Evolutionary conservation across 148 eudicot species (phyloP), one percentile per base, ranked within the genome.

Genomic region (Persicaria maculosa): DNA sequence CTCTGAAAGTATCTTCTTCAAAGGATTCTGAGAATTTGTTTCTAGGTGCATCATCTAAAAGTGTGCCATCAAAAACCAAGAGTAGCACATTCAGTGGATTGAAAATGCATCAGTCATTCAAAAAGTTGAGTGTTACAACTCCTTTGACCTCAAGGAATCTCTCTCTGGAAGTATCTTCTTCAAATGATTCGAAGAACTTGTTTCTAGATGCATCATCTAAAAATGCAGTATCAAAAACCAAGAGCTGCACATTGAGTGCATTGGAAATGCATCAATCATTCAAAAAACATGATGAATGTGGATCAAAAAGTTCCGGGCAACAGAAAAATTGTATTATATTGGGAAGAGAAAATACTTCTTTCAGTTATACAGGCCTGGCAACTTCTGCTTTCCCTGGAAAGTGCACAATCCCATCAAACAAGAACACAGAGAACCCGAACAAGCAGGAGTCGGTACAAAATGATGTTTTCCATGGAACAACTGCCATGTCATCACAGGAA

Each of bases 241-340:
- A 79, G 72, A 77, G 75, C 75, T 48, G 16, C 74, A 68, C 9
- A 4, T 57, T 44, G 43, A 45, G 36, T 73, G 76, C 68, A 17
- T 52, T 57, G 22, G 47, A 72, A 36, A 71, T 71, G 77, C 76
- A 57, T 77, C 74, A 20, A 59, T 73, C 73, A 31, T n/a, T 1
- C 74, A 50, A 47, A 16, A 81, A 81, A 52, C 74, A 50, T 58
- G 72, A 16, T 67, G 75, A 57, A 73, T 77, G 31, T 68, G 67
- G 31, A 58, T 52, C 53, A 78, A 73, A 70, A 75, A 77, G 73
- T 61, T 50, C 58, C 73, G 77, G 79, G 75, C 73, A 75, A 64
- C 82, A 72, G n/a, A 47, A 50, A 36, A 48, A 44, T 45, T 45
- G 47, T 68, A 46, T 54, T 47, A 17, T 15, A 62, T 25, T 57